Base-by-base conservation (phyloP, 2,329 filamentous ascomycete species). In the Tympanopsis confertula region DNA sequence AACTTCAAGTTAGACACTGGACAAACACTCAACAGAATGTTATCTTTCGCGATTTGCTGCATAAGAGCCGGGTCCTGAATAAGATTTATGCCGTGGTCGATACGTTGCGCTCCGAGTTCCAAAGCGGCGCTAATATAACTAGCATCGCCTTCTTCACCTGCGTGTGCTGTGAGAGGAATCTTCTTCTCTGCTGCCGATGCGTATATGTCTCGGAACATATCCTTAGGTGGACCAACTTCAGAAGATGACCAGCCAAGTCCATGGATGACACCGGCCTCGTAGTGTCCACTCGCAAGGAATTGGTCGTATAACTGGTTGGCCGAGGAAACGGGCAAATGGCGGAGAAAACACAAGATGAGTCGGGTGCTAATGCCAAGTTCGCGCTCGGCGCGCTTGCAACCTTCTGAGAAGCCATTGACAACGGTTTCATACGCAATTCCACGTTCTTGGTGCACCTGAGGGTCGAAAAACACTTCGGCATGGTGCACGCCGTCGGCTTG, bases 401-500 rank as follows among this genome's bases (percentile, higher is more conserved):
- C 83, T 1, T 65, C 63, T 0, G 59, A 61, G 47, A 86, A 76
- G 3, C 83, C 84, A 3, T 56, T 52, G 3, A 86, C 66, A 17
- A 87, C 69, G 2, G 72, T 78, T 13, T 68, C 60, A 50, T 84
- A 80, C 5, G 65, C 46, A 3, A 88, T 59, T 4, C 78, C 78
- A 14, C 82, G 69, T 12, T 58, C 60, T 4, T 74, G 69, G 55
- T 88, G 84, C 1, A 79, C 81, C 56, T 88, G 82, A 2, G 83
- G 82, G 53, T 88, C 84, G 59, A 88, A 87, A 61, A 86, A 88
- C 45, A 86, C 69, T 55, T 88, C 83, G 13, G 79, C 79, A 50
- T 88, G 82, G 36, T 72, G 66, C 2, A 87, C 76, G 26, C 74
- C 74, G 43, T 86, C 75, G 2, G 59, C 58, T 20, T 74, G 66